A percentile compares a stretch with the other conserved stretches of the same genome.
Conservation (phyloP, 2,329 filamentous ascomycete genomes). For the Incumbomyces delicatus region DNA sequence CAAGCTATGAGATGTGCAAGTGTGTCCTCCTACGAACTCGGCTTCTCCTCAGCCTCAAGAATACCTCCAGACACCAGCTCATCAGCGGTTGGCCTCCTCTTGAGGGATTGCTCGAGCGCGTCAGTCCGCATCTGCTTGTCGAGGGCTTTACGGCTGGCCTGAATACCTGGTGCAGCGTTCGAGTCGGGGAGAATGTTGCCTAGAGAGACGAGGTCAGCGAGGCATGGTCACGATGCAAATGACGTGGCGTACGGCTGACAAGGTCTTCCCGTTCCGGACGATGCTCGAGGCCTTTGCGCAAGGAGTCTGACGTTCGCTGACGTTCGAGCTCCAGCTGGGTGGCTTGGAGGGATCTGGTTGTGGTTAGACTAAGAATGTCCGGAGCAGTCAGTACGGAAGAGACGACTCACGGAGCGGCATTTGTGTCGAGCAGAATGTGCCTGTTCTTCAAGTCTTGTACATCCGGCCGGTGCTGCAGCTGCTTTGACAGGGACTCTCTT, state of each 20-base stretch:
- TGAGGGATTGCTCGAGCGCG: slow-evolving; percentile 76
- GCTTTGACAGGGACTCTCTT: slow-evolving; percentile 61
- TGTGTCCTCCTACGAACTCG: slow-evolving; percentile 21
- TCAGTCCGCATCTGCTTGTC: slow-evolving; percentile 82
- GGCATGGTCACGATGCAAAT: background rate
- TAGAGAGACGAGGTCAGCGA: slow-evolving; percentile 27
- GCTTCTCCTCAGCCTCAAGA: slow-evolving; percentile 53
- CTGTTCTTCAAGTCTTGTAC: slow-evolving; percentile 56
- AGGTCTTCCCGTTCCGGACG: slow-evolving; percentile 63
- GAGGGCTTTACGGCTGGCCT: slow-evolving; percentile 73
- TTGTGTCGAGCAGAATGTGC: slow-evolving; percentile 59
- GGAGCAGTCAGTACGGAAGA: background rate
- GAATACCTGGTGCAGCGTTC: slow-evolving; percentile 65
- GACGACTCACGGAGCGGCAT: slow-evolving; percentile 51
- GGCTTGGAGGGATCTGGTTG: slow-evolving; percentile 49
- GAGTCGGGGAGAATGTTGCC: slow-evolving; percentile 80
- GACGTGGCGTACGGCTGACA: slow-evolving; percentile 55
- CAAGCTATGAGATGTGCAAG: background rate
- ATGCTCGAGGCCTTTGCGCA: slow-evolving; percentile 55
- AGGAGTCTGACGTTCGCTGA: slow-evolving; percentile 51
- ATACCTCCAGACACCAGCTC: slow-evolving; percentile 71
- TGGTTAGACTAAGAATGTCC: slow-evolving; percentile 1
- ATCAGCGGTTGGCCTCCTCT: slow-evolving; percentile 65
- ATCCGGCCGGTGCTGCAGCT: slow-evolving; percentile 60
- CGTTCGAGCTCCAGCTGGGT: slow-evolving; percentile 54